These are phyloP conservation scores for Dimocarpus longan DNA, from an alignment of 345 rosid genomes.

Conservation along the genomic window DNA sequence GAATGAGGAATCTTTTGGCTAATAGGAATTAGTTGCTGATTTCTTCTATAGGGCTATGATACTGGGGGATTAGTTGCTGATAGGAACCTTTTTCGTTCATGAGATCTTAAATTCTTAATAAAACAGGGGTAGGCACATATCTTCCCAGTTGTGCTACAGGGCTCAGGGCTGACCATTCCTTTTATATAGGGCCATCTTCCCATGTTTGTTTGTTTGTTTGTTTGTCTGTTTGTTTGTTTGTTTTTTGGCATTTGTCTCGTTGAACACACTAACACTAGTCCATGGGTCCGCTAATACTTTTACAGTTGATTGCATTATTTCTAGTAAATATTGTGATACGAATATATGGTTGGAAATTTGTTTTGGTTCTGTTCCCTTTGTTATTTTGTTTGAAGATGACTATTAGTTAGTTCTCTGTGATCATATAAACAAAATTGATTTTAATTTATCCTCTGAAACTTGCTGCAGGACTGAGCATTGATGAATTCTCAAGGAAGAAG, in stretches of 20 bases:
- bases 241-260: too few relatives aligned
- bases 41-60: not conserved
- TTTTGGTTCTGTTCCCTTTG: not conserved
- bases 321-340: not conserved
- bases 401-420: not conserved
- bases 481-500: slow-evolving; percentile 94
- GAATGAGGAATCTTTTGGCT: not conserved
- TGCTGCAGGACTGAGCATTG: slow-evolving; percentile 68
- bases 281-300: not conserved
- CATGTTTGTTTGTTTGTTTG: not conserved
- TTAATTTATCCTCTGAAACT: not conserved
- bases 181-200: not conserved
- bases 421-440: not conserved
- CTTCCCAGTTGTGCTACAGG: not conserved
- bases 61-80: too few relatives aligned
- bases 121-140: not conserved
- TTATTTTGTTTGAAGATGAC: not conserved
- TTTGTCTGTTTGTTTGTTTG: not conserved
- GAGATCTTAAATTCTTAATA: too few relatives aligned
- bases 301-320: not conserved
- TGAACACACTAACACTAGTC: too few relatives aligned
- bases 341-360: not conserved
- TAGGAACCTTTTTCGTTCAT: too few relatives aligned
- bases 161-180: not conserved
- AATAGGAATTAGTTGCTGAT: not conserved